Percentiles rank a stretch among this genome's conserved stretches.
Evolutionary conservation across 1,284 basidiomycete genomes (phyloP).

Genomic region (Malassezia sympodialis): DNA sequence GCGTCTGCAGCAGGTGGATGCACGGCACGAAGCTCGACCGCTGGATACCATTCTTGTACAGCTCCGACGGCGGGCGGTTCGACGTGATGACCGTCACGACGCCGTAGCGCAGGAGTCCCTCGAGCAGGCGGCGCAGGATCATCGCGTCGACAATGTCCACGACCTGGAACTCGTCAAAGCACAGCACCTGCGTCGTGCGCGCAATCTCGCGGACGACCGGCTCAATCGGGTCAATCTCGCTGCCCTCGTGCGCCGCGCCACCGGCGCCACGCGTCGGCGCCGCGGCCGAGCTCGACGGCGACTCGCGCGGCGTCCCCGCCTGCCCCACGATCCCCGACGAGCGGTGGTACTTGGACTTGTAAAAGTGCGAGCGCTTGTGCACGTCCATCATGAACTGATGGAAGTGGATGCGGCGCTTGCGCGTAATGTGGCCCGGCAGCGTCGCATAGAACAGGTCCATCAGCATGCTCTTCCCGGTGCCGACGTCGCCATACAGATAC

Average conservation of each 20-base stretch:
- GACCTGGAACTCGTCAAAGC: slow-evolving; percentile 98
- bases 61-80: slow-evolving; percentile 91
- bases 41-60: slow-evolving; percentile 99
- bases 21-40: slow-evolving; percentile 90
- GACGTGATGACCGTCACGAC: slow-evolving; percentile 93
- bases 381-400: slow-evolving; percentile 90
- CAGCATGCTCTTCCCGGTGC: slow-evolving; percentile 86
- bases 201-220: slow-evolving; percentile 84
- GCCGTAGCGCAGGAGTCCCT: slow-evolving; percentile 72
- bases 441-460: slow-evolving; percentile 94
- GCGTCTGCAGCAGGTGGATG: slow-evolving; percentile 81
- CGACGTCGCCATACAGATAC: slow-evolving; percentile 95
- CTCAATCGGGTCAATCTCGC: slow-evolving; percentile 66
- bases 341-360: slow-evolving; percentile 39
- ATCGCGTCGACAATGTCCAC: slow-evolving; percentile 98
- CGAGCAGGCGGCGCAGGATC: slow-evolving; percentile 82
- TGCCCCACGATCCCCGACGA: slow-evolving; percentile 39
- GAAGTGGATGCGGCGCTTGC: slow-evolving; percentile 84
- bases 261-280: background rate
- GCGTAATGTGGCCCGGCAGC: slow-evolving; percentile 62
- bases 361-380: slow-evolving; percentile 77
- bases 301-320: slow-evolving; percentile 25
- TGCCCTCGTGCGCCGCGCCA: slow-evolving; percentile 16
- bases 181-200: slow-evolving; percentile 59
- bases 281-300: slow-evolving; percentile 7